phyloP scores from a whole-genome alignment of 106 monocot species.

The Acorus gramineus region DNA sequence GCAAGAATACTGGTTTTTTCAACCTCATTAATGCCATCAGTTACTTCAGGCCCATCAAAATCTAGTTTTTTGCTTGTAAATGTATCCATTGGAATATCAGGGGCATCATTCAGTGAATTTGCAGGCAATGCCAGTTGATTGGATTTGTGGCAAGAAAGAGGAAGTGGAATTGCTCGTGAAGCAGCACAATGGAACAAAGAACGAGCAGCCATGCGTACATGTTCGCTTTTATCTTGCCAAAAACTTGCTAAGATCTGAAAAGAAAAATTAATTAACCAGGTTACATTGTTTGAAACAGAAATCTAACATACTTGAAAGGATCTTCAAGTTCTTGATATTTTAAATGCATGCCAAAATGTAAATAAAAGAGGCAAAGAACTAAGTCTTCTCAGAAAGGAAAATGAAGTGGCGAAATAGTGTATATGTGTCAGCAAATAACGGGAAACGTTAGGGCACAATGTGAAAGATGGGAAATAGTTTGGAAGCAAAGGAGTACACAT shows the following conservation, averaged over 20 bases:
- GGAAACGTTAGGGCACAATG: too few relatives aligned
- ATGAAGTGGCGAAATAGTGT: too few relatives aligned
- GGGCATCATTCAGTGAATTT: slow-evolving; percentile 14
- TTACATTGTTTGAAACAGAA: background rate
- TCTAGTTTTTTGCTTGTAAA: slow-evolving; percentile 5
- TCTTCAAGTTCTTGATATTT: too few relatives aligned
- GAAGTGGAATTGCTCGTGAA: slow-evolving; percentile 67
- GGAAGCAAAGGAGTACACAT: too few relatives aligned
- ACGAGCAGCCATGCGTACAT: slow-evolving; percentile 97
- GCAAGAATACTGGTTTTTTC: slow-evolving; percentile 37
- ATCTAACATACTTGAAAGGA: background rate
- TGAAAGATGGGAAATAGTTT: too few relatives aligned
- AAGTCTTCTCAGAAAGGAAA: too few relatives aligned
- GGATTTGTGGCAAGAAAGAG: slow-evolving; percentile 36
- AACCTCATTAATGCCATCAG: slow-evolving; percentile 4
- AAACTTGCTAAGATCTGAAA: slow-evolving; percentile 82
- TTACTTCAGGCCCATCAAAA: background rate
- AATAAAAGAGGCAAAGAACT: too few relatives aligned
- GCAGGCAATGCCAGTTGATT: slow-evolving; percentile 11
- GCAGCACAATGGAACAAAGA: slow-evolving; percentile 98
- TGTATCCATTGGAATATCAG: slow-evolving; percentile 1
- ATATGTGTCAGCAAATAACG: too few relatives aligned
- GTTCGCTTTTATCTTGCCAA: slow-evolving; percentile 97
- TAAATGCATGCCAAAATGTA: too few relatives aligned
- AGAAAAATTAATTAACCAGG: slow-evolving; percentile 13